These are phyloP conservation scores for Lasiodiplodia theobromae DNA, from an alignment of 2,329 filamentous ascomycete genomes.

Conservation along the genomic window DNA sequence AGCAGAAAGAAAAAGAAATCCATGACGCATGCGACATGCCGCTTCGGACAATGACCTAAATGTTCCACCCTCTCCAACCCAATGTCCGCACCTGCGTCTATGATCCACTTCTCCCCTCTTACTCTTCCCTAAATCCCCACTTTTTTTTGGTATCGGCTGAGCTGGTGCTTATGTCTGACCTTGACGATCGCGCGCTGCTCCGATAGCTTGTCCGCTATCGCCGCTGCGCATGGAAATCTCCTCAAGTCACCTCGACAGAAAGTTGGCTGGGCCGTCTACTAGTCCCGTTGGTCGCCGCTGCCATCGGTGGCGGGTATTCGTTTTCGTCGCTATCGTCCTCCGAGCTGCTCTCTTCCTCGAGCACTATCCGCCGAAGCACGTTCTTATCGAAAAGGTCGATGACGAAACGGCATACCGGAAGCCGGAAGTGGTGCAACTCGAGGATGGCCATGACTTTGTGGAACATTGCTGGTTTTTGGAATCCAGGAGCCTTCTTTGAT, in stretches of 20 bases:
- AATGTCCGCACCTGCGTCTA: background rate
- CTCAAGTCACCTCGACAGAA: conserved; percentile 15
- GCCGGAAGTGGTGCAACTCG: conserved; percentile 86
- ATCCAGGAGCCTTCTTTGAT: conserved; percentile 74
- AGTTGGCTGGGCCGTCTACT: conserved; percentile 16
- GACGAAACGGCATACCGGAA: conserved; percentile 86
- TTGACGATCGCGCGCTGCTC: background rate
- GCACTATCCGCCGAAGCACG: conserved; percentile 83
- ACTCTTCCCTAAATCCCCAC: too few relatives aligned
- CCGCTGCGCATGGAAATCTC: background rate
- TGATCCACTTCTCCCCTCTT: background rate
- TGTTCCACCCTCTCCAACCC: background rate
- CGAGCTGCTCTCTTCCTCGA: conserved; percentile 68
- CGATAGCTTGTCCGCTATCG: background rate
- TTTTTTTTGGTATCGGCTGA: background rate
- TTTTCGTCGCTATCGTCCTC: conserved; percentile 10
- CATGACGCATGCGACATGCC: conserved; percentile 20
- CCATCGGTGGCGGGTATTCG: background rate
- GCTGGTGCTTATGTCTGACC: background rate
- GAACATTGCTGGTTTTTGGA: conserved; percentile 80
- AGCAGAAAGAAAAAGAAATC: background rate
- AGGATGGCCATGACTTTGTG: conserved; percentile 83
- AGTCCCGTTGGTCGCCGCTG: background rate
- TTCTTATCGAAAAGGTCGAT: conserved; percentile 94
- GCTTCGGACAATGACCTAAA: conserved; percentile 15